Evolutionary conservation across 202 grass and related monocot genomes (phyloP).

Genomic region (Cymbopogon flexuosus): DNA sequence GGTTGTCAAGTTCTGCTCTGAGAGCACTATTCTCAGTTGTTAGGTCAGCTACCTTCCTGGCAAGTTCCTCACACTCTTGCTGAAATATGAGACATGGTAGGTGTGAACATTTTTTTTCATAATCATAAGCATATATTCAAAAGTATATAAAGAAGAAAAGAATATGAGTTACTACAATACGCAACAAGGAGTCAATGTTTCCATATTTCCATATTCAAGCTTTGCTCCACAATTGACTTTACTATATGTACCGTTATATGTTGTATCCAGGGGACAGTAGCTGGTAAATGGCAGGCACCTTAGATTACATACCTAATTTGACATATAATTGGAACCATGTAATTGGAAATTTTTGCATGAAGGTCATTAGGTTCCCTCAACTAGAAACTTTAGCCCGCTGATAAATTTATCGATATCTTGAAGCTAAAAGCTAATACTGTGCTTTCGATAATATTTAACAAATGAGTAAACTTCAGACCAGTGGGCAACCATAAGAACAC

Average conservation of each 20-base stretch:
- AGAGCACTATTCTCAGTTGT: slow-evolving; percentile 65
- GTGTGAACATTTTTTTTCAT: background rate
- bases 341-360: background rate
- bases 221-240: background rate
- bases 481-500: background rate
- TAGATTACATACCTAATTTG: background rate
- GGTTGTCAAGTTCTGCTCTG: slow-evolving; percentile 60
- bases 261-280: background rate
- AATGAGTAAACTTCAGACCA: background rate
- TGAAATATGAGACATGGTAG: slow-evolving; percentile 32
- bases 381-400: background rate
- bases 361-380: background rate
- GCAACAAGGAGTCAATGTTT: background rate
- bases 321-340: background rate
- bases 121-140: background rate
- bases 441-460: background rate
- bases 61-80: slow-evolving; percentile 91
- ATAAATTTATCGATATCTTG: background rate
- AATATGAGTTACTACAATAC: background rate
- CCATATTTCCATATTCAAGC: background rate
- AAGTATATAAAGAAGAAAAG: background rate
- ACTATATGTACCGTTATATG: background rate
- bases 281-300: background rate
- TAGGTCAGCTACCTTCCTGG: slow-evolving; percentile 68
- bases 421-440: background rate